A percentile compares a stretch with the other conserved stretches of the same genome.
phyloP scores from a whole-genome alignment of 768 basidiomycete genomes.

The Mycena belliarum region DNA sequence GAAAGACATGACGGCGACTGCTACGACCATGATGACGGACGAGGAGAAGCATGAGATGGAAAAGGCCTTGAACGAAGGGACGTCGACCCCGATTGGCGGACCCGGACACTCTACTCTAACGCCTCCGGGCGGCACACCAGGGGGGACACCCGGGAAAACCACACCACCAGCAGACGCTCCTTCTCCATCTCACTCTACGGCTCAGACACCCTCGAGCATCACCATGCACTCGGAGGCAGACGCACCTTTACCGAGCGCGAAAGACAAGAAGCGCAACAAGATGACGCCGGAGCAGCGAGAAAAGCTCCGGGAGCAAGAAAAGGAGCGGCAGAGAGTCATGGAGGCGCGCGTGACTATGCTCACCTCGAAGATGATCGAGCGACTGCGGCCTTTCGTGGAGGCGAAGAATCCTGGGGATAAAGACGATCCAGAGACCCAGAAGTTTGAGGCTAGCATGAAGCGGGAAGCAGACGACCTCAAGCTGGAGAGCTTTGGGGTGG shows the following conservation, averaged over 20 bases:
- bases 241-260: constrained; percentile 28
- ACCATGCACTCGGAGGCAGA: constrained; percentile 23
- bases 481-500: constrained; percentile 95
- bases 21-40: constrained; percentile 86
- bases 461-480: constrained; percentile 94
- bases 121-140: not conserved
- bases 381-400: constrained; percentile 88
- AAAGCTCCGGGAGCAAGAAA: constrained; percentile 81
- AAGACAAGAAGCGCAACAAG: constrained; percentile 49
- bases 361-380: constrained; percentile 77
- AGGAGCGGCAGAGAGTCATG: constrained; percentile 77
- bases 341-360: constrained; percentile 75
- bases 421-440: constrained; percentile 80
- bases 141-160: not conserved
- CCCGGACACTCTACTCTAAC: constrained; percentile 15
- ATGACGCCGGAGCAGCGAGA: constrained; percentile 82
- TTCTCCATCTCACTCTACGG: constrained; percentile 1
- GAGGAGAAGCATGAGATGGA: constrained; percentile 91
- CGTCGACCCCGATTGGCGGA: constrained; percentile 24
- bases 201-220: constrained; percentile 16
- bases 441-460: constrained; percentile 75
- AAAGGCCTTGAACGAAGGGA: constrained; percentile 57
- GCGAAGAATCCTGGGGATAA: constrained; percentile 80
- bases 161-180: constrained; percentile 18
- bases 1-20: constrained; percentile 88